phyloP scores from a whole-genome alignment of 192 early-diverging fungal species.

The Rhizophlyctis rosea region DNA sequence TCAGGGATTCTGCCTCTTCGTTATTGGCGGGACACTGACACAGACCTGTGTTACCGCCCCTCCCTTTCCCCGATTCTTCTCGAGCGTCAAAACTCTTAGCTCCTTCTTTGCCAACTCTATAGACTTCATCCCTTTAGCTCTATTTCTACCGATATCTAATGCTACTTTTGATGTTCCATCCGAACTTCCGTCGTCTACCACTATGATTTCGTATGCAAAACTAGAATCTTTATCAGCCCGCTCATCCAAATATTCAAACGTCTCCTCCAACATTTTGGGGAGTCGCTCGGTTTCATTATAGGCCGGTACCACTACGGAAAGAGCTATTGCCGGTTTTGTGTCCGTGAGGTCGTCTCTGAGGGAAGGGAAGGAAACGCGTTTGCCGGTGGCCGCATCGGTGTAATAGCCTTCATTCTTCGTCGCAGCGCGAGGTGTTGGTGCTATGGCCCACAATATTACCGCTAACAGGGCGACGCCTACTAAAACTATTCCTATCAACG shows the following conservation, averaged over 20 bases:
- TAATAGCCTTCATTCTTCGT: slow-evolving; percentile 48
- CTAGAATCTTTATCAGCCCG: slow-evolving; percentile 27
- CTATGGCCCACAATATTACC: slow-evolving; percentile 6
- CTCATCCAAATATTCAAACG: slow-evolving; percentile 60
- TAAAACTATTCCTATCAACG: too few relatives aligned
- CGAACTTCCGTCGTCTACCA: slow-evolving; percentile 89
- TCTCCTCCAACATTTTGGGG: slow-evolving; percentile 81
- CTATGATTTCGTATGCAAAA: slow-evolving; percentile 80
- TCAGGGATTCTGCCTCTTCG: not conserved
- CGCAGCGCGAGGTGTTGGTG: slow-evolving; percentile 16
- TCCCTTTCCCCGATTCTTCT: slow-evolving; percentile 88
- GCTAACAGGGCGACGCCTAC: not conserved
- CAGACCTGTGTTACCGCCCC: slow-evolving; percentile 83
- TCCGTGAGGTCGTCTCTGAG: slow-evolving; percentile 25
- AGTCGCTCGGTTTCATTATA: slow-evolving; percentile 87
- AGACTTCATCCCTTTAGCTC: slow-evolving; percentile 45
- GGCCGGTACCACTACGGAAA: slow-evolving; percentile 85
- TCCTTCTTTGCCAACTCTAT: slow-evolving; percentile 37
- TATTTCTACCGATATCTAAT: slow-evolving; percentile 56
- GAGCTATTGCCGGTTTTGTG: slow-evolving; percentile 36
- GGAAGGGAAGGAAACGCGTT: slow-evolving; percentile 38
- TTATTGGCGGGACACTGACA: not conserved
- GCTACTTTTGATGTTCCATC: slow-evolving; percentile 74
- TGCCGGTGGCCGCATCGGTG: slow-evolving; percentile 26
- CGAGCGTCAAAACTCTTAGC: slow-evolving; percentile 71